Conservation (phyloP, 148 eudicot genomes). For the Agrostemma githago region DNA sequence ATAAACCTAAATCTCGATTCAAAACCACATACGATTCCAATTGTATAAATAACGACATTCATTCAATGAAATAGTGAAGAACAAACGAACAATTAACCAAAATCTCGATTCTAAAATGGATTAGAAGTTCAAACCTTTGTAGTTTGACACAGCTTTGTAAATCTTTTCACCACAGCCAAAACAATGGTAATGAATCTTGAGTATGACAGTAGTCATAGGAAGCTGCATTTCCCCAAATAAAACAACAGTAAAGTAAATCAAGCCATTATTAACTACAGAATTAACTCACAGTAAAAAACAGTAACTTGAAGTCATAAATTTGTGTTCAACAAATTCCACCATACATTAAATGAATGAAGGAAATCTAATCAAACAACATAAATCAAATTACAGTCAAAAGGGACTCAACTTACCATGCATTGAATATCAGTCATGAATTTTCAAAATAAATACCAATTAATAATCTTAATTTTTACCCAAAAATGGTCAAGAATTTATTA, state of each 20-base stretch:
- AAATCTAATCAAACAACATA: neutral
- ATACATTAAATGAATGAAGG: constrained; percentile 7
- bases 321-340: neutral
- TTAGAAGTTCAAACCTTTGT: constrained; percentile 41
- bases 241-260: constrained; percentile 2
- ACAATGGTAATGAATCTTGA: constrained; percentile 72
- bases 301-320: neutral
- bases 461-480: neutral
- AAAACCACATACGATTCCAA: too few species aligned
- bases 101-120: too few species aligned
- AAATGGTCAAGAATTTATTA: neutral
- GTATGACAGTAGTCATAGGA: constrained; percentile 48
- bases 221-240: constrained; percentile 30
- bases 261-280: neutral
- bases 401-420: neutral
- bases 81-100: too few species aligned
- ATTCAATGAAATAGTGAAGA: too few species aligned
- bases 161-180: constrained; percentile 65
- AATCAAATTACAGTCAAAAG: neutral
- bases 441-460: constrained; percentile 1
- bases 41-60: too few species aligned
- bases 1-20: too few species aligned
- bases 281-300: neutral
- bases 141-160: constrained; percentile 36
- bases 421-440: neutral